Base-by-base conservation (phyloP, 2,329 filamentous ascomycete species). In the Xylariomycetidae sp. region DNA sequence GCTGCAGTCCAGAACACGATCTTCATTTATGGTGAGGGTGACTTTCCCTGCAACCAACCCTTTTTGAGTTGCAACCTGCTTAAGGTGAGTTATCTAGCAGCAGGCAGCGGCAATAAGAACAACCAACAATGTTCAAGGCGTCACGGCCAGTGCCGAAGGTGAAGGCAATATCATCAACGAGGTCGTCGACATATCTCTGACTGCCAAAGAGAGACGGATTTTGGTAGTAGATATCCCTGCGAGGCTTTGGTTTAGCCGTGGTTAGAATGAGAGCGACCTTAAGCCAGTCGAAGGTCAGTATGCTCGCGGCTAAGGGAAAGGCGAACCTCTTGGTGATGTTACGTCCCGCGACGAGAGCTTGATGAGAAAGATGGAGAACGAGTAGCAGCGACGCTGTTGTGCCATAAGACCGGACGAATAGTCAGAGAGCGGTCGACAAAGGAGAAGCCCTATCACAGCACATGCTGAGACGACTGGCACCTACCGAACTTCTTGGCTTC, bases 181-280 rank as follows among this genome's bases (percentile, higher is more conserved):
- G 75, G 19, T 69, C 67, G 52, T 92, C 80, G 0, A 92, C 83
- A 10, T 76, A 66, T 12, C 58, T 53, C 53, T 92, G 86, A 31
- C 67, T 78, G 14, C 70, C 67, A 49, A 92, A 93, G 0, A 93
- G 63, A 8, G 77, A 70, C 4, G 80, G 76, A 44, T 88, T 72
- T 47, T 85, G 77, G 52, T 93, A 93, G 56, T 81, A 93, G 4
- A 93, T 78, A 49, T 85, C 84, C 40, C 85, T 90, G 39, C n/a
- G 27, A 26, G n/a, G n/a, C 7, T 15, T 20, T 16, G 10, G 14
- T 28, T 14, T 9, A 17, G n/a, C n/a, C n/a, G n/a, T n/a, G n/a
- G n/a, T n/a, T n/a, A n/a, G n/a, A n/a, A n/a, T n/a, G n/a, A n/a
- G 15, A 13, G 6, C 7, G 15, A 4, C 17, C 13, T 4, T 18